phyloP scores from a whole-genome alignment of 306 rosid genomes.

The Acacia confusa region DNA sequence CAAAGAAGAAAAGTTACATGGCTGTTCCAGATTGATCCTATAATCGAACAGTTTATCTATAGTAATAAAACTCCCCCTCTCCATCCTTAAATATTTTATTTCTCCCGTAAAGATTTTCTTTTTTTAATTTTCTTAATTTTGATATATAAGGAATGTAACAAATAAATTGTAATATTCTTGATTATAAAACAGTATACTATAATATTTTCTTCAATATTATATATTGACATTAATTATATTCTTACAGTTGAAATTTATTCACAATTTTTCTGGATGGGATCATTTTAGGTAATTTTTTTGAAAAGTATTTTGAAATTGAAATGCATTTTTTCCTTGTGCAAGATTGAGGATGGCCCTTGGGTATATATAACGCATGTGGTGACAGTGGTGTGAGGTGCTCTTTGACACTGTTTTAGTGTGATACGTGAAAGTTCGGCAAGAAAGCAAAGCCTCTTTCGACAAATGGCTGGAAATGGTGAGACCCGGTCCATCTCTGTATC shows the following conservation, averaged over 20 bases:
- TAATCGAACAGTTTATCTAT: too few species aligned
- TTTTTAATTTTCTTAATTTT: too few species aligned
- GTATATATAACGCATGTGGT: neutral
- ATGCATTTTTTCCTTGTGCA: neutral
- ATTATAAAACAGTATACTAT: too few species aligned
- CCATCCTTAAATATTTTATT: too few species aligned
- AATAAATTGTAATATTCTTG: too few species aligned
- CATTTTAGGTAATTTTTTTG: neutral
- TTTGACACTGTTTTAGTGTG: neutral
- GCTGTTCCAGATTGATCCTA: too few species aligned
- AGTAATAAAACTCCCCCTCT: neutral
- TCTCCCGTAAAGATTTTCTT: too few species aligned
- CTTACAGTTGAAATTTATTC: neutral
- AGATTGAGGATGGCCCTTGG: neutral
- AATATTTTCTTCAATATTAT: too few species aligned
- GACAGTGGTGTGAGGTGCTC: neutral
- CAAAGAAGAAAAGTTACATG: too few species aligned
- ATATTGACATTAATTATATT: too few species aligned
- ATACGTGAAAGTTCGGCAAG: neutral
- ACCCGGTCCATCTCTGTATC: neutral
- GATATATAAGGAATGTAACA: neutral
- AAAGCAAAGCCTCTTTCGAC: neutral
- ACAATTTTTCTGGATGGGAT: neutral
- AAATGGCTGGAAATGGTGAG: conserved; percentile 15
- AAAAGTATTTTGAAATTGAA: neutral